Evolutionary conservation across 371 early-diverging fungal genomes (phyloP).

Genomic region (Rhizopus microsporus): DNA sequence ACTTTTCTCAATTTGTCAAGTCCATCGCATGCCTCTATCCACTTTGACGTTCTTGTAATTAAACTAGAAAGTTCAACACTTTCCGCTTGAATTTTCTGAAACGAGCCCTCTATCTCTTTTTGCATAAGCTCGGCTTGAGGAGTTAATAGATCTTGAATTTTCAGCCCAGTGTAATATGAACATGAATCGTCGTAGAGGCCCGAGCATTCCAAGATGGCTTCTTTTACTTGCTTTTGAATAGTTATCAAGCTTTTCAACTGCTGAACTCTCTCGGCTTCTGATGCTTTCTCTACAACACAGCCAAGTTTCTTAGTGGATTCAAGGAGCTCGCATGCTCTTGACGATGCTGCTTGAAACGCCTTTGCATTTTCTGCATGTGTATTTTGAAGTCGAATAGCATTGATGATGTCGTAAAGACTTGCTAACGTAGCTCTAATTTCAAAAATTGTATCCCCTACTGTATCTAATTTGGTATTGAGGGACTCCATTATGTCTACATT

Average conservation of each 20-base stretch:
- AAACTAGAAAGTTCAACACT: constrained; percentile 17
- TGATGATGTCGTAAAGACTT: constrained; percentile 41
- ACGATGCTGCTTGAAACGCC: constrained; percentile 6
- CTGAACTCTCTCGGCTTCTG: constrained; percentile 11
- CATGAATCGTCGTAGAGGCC: constrained; percentile 48
- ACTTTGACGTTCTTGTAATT: constrained; percentile 21
- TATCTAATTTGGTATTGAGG: constrained; percentile 27
- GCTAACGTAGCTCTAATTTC: constrained; percentile 32
- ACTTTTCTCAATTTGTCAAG: constrained; percentile 22
- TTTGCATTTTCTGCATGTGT: constrained; percentile 39
- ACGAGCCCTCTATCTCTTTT: constrained; percentile 24
- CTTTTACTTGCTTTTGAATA: constrained; percentile 31
- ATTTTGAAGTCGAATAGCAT: constrained; percentile 42
- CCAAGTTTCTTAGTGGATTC: constrained; percentile 16
- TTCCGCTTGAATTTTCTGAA: constrained; percentile 15
- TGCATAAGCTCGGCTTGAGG: constrained; percentile 24
- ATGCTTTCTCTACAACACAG: constrained; percentile 10
- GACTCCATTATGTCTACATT: constrained; percentile 23
- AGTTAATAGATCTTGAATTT: constrained; percentile 27
- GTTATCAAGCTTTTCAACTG: constrained; percentile 25
- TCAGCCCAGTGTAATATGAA: constrained; percentile 36
- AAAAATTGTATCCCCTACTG: constrained; percentile 32
- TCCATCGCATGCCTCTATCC: constrained; percentile 26
- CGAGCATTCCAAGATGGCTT: constrained; percentile 30
- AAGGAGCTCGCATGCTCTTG: not conserved